phyloP scores from a whole-genome alignment of 2,329 filamentous ascomycete species.

The Fusarium oxysporum region DNA sequence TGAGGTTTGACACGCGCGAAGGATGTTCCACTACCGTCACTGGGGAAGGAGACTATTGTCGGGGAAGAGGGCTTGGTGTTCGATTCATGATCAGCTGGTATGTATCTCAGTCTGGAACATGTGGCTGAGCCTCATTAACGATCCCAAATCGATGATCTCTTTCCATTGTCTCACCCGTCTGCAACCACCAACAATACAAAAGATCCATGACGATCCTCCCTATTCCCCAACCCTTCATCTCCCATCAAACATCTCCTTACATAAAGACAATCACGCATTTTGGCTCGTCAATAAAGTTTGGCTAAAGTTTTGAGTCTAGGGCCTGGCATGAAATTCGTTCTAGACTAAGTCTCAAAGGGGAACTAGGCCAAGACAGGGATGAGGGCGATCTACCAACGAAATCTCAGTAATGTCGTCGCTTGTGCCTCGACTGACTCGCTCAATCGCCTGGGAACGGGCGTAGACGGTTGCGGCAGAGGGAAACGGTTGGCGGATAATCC shows the following conservation, averaged over 20 bases:
- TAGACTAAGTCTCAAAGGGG: neutral
- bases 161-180: neutral
- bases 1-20: neutral
- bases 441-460: neutral
- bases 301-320: constrained; percentile 1
- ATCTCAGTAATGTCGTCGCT: neutral
- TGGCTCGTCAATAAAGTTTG: constrained; percentile 10
- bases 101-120: neutral
- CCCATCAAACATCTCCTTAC: neutral
- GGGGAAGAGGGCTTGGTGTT: neutral
- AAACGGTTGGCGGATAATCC: neutral
- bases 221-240: neutral
- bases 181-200: neutral
- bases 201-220: neutral
- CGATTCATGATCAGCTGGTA: neutral
- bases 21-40: neutral
- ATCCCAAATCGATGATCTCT: neutral
- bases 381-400: neutral
- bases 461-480: neutral
- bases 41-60: neutral
- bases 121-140: neutral
- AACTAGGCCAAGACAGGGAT: neutral
- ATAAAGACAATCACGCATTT: neutral
- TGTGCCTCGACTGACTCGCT: neutral
- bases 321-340: neutral